These are phyloP conservation scores for Cudoniella acicularis DNA, from an alignment of 495 filamentous ascomycete species.

Conservation along the genomic window DNA sequence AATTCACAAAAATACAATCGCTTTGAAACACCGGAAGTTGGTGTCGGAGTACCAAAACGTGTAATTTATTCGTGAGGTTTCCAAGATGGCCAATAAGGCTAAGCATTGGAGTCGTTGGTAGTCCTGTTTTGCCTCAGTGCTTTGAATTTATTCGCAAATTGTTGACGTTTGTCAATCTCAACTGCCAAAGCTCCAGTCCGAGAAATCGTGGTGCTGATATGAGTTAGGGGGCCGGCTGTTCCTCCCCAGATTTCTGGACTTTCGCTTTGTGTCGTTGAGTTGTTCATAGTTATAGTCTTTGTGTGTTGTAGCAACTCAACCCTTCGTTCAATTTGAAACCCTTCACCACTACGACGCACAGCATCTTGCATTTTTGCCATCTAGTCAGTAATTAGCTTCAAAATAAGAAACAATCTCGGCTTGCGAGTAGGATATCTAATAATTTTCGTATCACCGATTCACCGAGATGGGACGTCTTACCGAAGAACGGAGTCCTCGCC, in stretches of 20 bases:
- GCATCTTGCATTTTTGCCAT: not conserved
- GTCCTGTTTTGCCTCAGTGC: not conserved
- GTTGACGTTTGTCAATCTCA: too few species aligned
- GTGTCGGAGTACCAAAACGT: too few species aligned
- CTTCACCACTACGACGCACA: slow-evolving; percentile 1
- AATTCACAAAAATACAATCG: not conserved
- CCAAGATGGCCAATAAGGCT: too few species aligned
- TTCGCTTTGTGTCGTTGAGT: not conserved
- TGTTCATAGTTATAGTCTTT: slow-evolving; percentile 1
- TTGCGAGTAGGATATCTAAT: too few species aligned
- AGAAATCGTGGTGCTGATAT: not conserved
- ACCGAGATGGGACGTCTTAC: too few species aligned
- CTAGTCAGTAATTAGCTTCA: not conserved
- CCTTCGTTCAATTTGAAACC: slow-evolving; percentile 4
- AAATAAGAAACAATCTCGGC: too few species aligned
- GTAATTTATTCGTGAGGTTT: too few species aligned
- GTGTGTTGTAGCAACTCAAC: slow-evolving; percentile 6
- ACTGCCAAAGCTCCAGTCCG: not conserved
- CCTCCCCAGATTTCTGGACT: not conserved
- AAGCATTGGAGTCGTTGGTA: not conserved
- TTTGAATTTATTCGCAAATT: not conserved
- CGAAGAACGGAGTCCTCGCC: not conserved
- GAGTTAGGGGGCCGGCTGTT: not conserved
- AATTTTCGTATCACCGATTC: too few species aligned
- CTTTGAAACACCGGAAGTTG: not conserved